Base-by-base conservation (phyloP, 805 yeast genomes). In the Grigorovia humatica region DNA sequence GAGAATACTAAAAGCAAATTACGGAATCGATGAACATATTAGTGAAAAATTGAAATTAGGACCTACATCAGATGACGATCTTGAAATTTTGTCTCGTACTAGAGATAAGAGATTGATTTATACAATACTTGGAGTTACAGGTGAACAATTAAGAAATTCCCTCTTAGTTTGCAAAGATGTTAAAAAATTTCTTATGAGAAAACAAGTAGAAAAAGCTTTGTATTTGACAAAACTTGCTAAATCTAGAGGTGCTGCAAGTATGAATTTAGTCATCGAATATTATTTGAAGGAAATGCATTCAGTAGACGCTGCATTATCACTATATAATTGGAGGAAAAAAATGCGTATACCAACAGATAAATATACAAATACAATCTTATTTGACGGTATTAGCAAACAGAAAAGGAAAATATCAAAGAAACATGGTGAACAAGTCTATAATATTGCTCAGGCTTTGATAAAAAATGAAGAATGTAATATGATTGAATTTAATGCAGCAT, bases 221-320 rank as follows among this genome's bases (percentile, higher is more conserved):
- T 71, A 70, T 56, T 63, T 81, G n/a, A 70, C 77, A 3, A 70
- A 73, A 44, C 54, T 80, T 12, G 79, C 84, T 0, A 65, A 70
- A 30, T 61, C 60, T 2, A 72, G 74, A 41, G 87, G 85, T 9
- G 57, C 72, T 0, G 85, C 81, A 35, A 85, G 80, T 1, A 76
- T 80, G 79, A 85, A 86, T 55, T 72, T 76, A n/a, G 71, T 85
- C 0, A 62, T 81, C 59, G 73, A 76, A 53, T 74, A 79, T 70
- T 69, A 74, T 44, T 65, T 82, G 4, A 63, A 63, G 8, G 59
- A 60, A 0, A 58, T 69, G 9, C 72, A 75, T 2, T 73, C 74
- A 20, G 62, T 74, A 0, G 73, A 74, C 46, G 72, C 70, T 8
- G 84, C 85, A 0, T 51, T 82, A 27, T 77, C 77, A 43, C 56